Evolutionary conservation across 139 green algal genomes (phyloP), one percentile per base, ranked within the genome.

Genomic region (Chlamydomonas sphaeroides): DNA sequence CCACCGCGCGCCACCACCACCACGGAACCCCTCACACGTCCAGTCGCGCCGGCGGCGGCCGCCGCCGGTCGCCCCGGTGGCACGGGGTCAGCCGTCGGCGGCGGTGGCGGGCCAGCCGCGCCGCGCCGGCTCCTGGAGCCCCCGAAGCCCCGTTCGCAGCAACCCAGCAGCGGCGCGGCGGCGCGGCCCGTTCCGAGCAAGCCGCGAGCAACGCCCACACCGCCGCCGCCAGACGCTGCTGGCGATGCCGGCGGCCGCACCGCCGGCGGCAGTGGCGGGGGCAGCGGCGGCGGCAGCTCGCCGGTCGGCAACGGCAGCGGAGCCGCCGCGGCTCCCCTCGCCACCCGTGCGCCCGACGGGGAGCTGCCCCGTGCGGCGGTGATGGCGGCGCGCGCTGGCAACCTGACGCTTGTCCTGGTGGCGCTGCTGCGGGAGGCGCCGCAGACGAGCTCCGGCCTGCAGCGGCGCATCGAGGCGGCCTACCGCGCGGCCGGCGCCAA

Each of bases 401-500:
- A 84, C 38, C 65, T 84, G 35, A 28, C 49, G 65, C 49, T 84
- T 32, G 77, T 84, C 39, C 17, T 84, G 4, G 77, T 48, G 65
- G 77, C 77, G 48, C 30, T 84, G 63, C 65, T 84, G 32, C 75
- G 75, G 20, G 75, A 82, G 26, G 32, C 38, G 42, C 75, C 75
- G n/a, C 75, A 73, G 23, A 82, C 75, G 32, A 42, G 32, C 23
- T 65, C 61, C 21, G 53, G 42, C n/a, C 75, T 82, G 25, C 42
- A 72, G 42, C 51, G 61, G 33, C 61, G 75, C 6, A 82, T 82
- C 32, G 75, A 82, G 42, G 57, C 65, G 32, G 23, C 62, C 8
- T 82, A 82, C 75, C 61, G 75, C 1, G 63, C 75, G 21, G 77
- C 77, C 35, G 77, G 39, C 26, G 49, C 35, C 45, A 84, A 84